Evolutionary conservation across 2,329 filamentous ascomycete genomes (phyloP).

Genomic region (Diaporthe vaccinii): DNA sequence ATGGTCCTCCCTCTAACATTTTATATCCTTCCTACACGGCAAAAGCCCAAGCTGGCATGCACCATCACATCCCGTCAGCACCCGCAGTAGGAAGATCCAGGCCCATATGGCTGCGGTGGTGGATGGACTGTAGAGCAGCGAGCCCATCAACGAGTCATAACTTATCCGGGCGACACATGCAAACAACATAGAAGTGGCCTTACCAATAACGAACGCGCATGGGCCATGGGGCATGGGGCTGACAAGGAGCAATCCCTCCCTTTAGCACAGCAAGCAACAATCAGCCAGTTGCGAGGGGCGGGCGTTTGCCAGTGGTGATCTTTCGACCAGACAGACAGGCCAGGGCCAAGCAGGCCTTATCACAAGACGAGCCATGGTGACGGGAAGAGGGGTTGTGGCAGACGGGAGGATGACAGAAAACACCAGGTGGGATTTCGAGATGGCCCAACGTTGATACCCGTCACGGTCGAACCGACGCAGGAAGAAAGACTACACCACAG

Average conservation of each 20-base stretch:
- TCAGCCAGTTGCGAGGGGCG: neutral
- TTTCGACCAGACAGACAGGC: neutral
- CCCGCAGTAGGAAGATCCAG: neutral
- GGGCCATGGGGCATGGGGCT: neutral
- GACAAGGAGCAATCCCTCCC: no score
- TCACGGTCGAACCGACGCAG: neutral
- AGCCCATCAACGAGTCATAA: neutral
- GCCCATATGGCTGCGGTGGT: neutral
- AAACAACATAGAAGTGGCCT: neutral
- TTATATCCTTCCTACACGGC: neutral
- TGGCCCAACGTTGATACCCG: neutral
- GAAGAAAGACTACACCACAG: neutral
- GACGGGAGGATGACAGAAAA: neutral
- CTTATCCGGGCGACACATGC: neutral
- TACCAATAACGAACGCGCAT: neutral
- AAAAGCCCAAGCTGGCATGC: neutral
- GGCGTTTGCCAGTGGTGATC: neutral
- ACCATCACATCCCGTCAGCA: neutral
- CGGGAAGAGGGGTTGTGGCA: neutral
- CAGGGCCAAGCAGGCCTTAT: neutral
- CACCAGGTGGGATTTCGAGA: neutral
- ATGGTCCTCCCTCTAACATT: no score
- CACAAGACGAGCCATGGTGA: neutral
- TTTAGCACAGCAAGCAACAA: neutral
- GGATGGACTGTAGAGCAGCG: neutral